Percentiles rank a stretch among this genome's conserved stretches.
These are phyloP conservation scores for Lathyrus tuberosus DNA, from an alignment of 306 rosid species.

Conservation along the genomic window DNA sequence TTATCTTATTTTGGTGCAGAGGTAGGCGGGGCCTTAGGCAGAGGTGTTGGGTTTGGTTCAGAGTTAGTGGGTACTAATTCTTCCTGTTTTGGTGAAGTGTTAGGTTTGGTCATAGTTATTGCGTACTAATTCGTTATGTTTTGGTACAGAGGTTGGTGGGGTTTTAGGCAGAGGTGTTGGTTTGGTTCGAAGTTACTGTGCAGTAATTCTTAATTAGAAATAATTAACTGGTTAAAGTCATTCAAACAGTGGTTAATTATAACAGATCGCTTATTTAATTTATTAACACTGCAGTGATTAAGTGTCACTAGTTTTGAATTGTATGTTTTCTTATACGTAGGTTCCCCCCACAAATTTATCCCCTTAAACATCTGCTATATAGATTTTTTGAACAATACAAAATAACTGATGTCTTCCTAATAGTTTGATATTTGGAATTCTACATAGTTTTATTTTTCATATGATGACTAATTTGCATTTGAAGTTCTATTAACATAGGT, in stretches of 20 bases:
- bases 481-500: constrained; percentile 31
- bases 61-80: background rate
- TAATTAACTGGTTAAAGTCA: constrained; percentile 4
- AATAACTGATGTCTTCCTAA: constrained; percentile 25
- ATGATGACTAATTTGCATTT: constrained; percentile 17
- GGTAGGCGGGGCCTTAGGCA: constrained; percentile 3
- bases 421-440: constrained; percentile 11
- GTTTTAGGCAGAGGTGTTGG: background rate
- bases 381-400: constrained; percentile 3
- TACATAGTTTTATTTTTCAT: background rate
- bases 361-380: background rate
- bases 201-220: background rate
- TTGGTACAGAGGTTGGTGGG: background rate
- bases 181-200: background rate
- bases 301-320: background rate
- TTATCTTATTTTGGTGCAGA: constrained; percentile 20
- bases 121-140: background rate
- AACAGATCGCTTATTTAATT: background rate
- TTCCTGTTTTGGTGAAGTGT: background rate
- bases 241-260: constrained; percentile 4
- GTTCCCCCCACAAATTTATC: background rate
- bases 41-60: constrained; percentile 20
- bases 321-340: background rate
- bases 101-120: background rate
- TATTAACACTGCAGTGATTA: background rate